Evolutionary conservation across 164 flowering plant species (phyloP).

Genomic region (Vitis amurensis): DNA sequence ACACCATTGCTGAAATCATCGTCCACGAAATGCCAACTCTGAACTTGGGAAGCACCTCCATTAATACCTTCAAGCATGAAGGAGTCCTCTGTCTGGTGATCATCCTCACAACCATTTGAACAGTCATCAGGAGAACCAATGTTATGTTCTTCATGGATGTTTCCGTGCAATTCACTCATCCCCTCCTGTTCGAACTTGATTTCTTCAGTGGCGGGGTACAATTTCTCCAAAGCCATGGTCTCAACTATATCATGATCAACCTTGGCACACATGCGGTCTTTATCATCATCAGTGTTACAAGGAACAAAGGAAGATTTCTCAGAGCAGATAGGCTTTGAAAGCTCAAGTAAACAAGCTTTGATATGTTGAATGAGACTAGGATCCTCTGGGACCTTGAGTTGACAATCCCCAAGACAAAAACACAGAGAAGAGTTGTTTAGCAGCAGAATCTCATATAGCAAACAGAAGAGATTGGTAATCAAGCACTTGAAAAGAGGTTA

Average conservation of each 20-base stretch:
- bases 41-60: slow-evolving; percentile 60
- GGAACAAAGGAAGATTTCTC: slow-evolving; percentile 40
- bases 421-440: neutral
- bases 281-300: slow-evolving; percentile 36
- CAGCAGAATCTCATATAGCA: neutral
- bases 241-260: slow-evolving; percentile 33
- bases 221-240: slow-evolving; percentile 27
- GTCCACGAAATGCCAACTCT: slow-evolving; percentile 67
- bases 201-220: slow-evolving; percentile 23
- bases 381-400: slow-evolving; percentile 67
- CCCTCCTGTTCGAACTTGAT: slow-evolving; percentile 25
- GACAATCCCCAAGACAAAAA: slow-evolving; percentile 7
- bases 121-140: slow-evolving; percentile 45
- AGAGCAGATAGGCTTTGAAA: slow-evolving; percentile 50
- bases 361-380: slow-evolving; percentile 63
- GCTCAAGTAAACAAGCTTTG: slow-evolving; percentile 56
- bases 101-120: slow-evolving; percentile 50
- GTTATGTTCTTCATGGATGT: slow-evolving; percentile 28
- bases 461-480: neutral
- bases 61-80: slow-evolving; percentile 52
- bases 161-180: slow-evolving; percentile 15
- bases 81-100: slow-evolving; percentile 54
- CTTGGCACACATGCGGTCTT: slow-evolving; percentile 28
- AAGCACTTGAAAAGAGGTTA: slow-evolving; percentile 23
- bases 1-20: slow-evolving; percentile 60